A percentile compares a stretch with the other conserved stretches of the same genome.
phyloP scores from a whole-genome alignment of 768 basidiomycete species.

The Cyclocybe aegerita region DNA sequence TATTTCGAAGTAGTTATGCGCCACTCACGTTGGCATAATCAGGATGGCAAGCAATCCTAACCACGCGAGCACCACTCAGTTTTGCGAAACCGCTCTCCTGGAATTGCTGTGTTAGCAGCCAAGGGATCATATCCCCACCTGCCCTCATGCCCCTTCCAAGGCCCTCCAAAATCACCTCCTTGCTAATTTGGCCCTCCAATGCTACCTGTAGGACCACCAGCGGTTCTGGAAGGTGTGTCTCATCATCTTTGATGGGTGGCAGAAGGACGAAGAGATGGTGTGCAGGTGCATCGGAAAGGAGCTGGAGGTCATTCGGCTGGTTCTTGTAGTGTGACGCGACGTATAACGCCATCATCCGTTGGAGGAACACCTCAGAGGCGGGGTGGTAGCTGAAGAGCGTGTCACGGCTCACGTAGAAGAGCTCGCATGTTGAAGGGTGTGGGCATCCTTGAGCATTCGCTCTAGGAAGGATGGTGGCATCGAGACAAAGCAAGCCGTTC shows the following conservation, averaged over 20 bases:
- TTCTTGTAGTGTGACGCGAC: constrained; percentile 99
- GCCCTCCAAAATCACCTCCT: constrained; percentile 82
- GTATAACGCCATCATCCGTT: constrained; percentile 97
- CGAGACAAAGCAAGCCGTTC: constrained; percentile 85
- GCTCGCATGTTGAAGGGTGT: constrained; percentile 90
- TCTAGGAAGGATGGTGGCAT: constrained; percentile 65
- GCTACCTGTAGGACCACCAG: constrained; percentile 96
- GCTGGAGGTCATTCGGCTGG: constrained; percentile 97
- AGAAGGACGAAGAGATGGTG: constrained; percentile 96
- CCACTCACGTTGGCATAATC: constrained; percentile 83
- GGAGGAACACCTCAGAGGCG: constrained; percentile 95
- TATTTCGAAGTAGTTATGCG: not conserved
- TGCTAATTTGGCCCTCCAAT: constrained; percentile 90
- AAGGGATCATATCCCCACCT: constrained; percentile 97
- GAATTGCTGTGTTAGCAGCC: constrained; percentile 93
- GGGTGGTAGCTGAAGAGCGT: constrained; percentile 97
- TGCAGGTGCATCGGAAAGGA: constrained; percentile 94
- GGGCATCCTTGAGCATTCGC: constrained; percentile 71
- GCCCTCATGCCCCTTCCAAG: constrained; percentile 80
- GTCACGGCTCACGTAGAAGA: constrained; percentile 94
- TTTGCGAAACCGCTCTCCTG: constrained; percentile 93
- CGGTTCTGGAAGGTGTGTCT: constrained; percentile 90
- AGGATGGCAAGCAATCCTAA: constrained; percentile 93
- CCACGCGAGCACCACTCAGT: constrained; percentile 88
- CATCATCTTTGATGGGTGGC: constrained; percentile 89